Evolutionary conservation across 257 asterid species (phyloP).

Genomic region (Ballota nigra): DNA sequence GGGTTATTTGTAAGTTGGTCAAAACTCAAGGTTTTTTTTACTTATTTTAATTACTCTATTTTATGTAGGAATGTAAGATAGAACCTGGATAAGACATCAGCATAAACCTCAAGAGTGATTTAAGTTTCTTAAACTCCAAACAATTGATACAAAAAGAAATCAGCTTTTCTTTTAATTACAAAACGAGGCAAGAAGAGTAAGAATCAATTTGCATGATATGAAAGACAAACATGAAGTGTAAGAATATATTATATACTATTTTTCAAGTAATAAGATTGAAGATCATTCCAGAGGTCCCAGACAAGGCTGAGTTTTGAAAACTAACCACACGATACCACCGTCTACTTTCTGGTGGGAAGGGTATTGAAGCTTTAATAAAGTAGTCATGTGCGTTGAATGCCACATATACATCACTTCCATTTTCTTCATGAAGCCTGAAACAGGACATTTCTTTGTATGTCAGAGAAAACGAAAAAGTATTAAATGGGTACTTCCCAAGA

Average conservation of each 20-base stretch:
- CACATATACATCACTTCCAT: slow-evolving; percentile 67
- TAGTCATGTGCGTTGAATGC: slow-evolving; percentile 88
- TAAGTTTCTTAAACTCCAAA: slow-evolving; percentile 10
- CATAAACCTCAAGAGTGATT: neutral
- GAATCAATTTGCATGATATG: slow-evolving; percentile 6
- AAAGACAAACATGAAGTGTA: neutral
- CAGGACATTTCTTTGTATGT: slow-evolving; percentile 1
- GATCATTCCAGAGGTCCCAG: neutral
- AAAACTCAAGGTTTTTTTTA: neutral
- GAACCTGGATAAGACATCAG: neutral
- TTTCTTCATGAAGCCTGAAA: slow-evolving; percentile 77
- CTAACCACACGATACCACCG: slow-evolving; percentile 92
- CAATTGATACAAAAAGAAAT: neutral
- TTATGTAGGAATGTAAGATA: neutral
- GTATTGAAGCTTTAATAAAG: slow-evolving; percentile 52
- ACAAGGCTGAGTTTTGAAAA: slow-evolving; percentile 13
- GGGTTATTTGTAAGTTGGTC: neutral
- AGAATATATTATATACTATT: neutral
- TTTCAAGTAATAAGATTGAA: neutral
- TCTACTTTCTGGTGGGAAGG: slow-evolving; percentile 62
- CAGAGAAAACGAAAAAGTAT: neutral
- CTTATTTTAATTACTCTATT: neutral
- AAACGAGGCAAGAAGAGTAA: neutral
- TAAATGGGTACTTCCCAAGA: neutral
- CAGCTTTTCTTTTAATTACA: neutral